Conservation (phyloP, 768 basidiomycete genomes). For the Suillus ampliporus region DNA sequence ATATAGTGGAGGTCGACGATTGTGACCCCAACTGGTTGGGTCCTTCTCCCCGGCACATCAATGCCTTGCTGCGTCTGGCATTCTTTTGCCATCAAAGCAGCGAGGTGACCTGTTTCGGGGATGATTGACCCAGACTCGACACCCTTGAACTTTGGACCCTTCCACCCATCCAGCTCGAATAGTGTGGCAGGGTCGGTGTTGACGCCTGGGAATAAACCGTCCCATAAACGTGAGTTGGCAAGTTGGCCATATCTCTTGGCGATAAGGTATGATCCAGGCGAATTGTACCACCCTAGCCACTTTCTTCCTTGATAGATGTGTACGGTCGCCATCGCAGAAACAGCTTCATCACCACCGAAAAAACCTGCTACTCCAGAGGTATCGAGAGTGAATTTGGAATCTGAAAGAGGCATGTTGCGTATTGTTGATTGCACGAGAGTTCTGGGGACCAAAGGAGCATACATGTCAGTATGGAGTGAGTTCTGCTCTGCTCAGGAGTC, state of each 20-base stretch:
- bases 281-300: slow-evolving; percentile 46
- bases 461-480: slow-evolving; percentile 25
- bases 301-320: slow-evolving; percentile 39
- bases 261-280: slow-evolving; percentile 42
- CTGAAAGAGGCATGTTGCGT: slow-evolving; percentile 18
- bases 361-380: slow-evolving; percentile 43
- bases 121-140: slow-evolving; percentile 39
- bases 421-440: slow-evolving; percentile 22
- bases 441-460: slow-evolving; percentile 24
- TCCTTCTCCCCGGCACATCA: slow-evolving; percentile 30
- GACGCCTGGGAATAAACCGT: slow-evolving; percentile 40
- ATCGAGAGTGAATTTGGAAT: slow-evolving; percentile 33
- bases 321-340: slow-evolving; percentile 44
- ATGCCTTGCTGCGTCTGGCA: slow-evolving; percentile 20
- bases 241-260: slow-evolving; percentile 41
- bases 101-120: slow-evolving; percentile 38
- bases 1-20: slow-evolving; percentile 31
- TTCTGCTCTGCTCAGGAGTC: neutral
- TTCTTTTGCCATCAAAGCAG: slow-evolving; percentile 33
- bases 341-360: slow-evolving; percentile 44
- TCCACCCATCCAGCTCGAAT: slow-evolving; percentile 36
- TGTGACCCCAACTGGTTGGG: slow-evolving; percentile 31
- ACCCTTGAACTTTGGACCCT: slow-evolving; percentile 39
- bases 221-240: slow-evolving; percentile 39
- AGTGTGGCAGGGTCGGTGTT: slow-evolving; percentile 38